Evolutionary conservation across 805 yeast genomes (phyloP).

Genomic region (Brettanomyces sp.): DNA sequence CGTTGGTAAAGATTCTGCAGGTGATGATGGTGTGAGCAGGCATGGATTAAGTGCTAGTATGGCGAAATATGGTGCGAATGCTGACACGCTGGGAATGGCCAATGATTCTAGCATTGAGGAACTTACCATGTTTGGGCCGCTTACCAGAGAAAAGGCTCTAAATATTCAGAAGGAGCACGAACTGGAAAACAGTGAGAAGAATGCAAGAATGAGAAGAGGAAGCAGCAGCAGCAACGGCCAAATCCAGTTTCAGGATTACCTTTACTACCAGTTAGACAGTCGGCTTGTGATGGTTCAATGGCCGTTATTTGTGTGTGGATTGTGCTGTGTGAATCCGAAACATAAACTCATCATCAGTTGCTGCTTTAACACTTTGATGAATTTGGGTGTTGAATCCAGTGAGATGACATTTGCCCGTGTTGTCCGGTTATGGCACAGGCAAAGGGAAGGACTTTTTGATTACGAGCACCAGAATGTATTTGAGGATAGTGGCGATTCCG

Average conservation of each 20-base stretch:
- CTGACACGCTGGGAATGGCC: not conserved
- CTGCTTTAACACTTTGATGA: slow-evolving; percentile 25
- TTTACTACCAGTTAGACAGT: slow-evolving; percentile 25
- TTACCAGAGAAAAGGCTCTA: slow-evolving; percentile 1
- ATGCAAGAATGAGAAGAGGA: slow-evolving; percentile 3
- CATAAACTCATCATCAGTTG: slow-evolving; percentile 26
- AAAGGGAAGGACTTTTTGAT: slow-evolving; percentile 17
- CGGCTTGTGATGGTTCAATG: slow-evolving; percentile 29
- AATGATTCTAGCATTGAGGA: not conserved
- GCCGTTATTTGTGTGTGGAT: slow-evolving; percentile 27
- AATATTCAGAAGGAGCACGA: slow-evolving; percentile 1
- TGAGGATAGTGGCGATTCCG: slow-evolving; percentile 26
- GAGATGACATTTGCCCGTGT: slow-evolving; percentile 24
- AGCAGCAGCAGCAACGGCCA: slow-evolving; percentile 1
- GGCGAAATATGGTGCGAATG: not conserved
- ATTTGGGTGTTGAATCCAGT: slow-evolving; percentile 28
- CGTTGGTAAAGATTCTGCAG: not conserved
- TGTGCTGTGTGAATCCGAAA: slow-evolving; percentile 21
- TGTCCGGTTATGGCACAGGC: slow-evolving; percentile 23
- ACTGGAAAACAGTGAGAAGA: slow-evolving; percentile 1
- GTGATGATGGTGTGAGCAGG: not conserved
- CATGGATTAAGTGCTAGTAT: not conserved
- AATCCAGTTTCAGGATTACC: slow-evolving; percentile 19
- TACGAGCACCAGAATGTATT: slow-evolving; percentile 17
- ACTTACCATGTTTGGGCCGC: not conserved